phyloP scores from a whole-genome alignment of 2,329 filamentous ascomycete species.

The Pyrenophora tritici-repentis region DNA sequence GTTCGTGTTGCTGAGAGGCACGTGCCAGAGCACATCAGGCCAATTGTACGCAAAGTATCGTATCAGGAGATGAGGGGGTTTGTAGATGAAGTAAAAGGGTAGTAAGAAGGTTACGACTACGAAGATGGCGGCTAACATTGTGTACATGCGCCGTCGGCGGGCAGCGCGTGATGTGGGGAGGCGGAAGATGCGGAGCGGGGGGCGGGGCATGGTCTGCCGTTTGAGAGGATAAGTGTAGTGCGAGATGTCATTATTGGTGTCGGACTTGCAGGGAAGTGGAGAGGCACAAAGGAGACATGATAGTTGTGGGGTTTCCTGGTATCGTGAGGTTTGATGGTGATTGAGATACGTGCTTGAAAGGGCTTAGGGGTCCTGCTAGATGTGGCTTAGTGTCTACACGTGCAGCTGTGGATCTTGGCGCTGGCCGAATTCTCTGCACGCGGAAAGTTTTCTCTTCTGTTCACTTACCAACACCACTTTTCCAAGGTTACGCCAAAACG shows the following conservation, averaged over 20 bases:
- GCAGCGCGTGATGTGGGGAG: slow-evolving; percentile 46
- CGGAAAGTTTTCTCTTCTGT: slow-evolving; percentile 1
- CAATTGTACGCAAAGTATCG: slow-evolving; percentile 71
- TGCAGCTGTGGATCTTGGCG: slow-evolving; percentile 10
- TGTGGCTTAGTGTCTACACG: slow-evolving; percentile 16
- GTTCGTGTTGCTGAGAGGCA: slow-evolving; percentile 41
- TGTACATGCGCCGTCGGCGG: slow-evolving; percentile 45
- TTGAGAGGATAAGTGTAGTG: neutral
- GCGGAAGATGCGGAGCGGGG: slow-evolving; percentile 38
- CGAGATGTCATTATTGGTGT: neutral
- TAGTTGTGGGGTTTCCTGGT: neutral
- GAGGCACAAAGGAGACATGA: neutral
- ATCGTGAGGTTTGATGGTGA: neutral
- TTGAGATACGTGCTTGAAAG: slow-evolving; percentile 4
- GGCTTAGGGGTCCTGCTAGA: slow-evolving; percentile 12
- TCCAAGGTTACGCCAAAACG: neutral
- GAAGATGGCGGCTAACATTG: slow-evolving; percentile 42
- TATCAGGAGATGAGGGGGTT: slow-evolving; percentile 75
- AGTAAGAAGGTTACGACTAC: slow-evolving; percentile 35
- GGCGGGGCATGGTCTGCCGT: slow-evolving; percentile 33
- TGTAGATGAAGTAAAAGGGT: slow-evolving; percentile 73
- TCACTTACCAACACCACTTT: neutral
- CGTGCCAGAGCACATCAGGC: slow-evolving; percentile 80
- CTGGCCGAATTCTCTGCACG: slow-evolving; percentile 9
- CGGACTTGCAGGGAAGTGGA: neutral